phyloP scores from a whole-genome alignment of 2,329 filamentous ascomycete species.

The Fusarium sp. region DNA sequence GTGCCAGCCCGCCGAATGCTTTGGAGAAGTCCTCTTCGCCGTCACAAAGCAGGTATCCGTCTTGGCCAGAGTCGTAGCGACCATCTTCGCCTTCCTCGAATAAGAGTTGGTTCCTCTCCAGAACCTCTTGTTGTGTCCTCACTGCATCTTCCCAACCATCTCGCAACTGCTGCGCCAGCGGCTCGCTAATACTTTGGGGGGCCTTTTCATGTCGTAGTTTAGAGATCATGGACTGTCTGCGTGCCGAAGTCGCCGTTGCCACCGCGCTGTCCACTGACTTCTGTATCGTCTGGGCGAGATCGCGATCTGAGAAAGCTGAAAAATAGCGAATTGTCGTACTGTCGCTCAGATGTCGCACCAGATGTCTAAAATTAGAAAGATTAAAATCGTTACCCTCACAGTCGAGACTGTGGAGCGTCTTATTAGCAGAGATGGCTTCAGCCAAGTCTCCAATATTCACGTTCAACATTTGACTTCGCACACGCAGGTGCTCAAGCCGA shows the following conservation, averaged over 20 bases:
- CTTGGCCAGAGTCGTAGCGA: constrained; percentile 27
- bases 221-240: constrained; percentile 51
- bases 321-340: constrained; percentile 59
- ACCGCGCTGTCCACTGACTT: constrained; percentile 49
- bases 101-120: constrained; percentile 51
- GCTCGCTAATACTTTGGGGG: constrained; percentile 44
- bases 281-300: constrained; percentile 51
- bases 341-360: constrained; percentile 56
- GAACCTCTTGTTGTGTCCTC: constrained; percentile 48
- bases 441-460: constrained; percentile 65
- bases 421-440: constrained; percentile 60
- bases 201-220: constrained; percentile 49
- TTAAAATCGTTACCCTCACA: constrained; percentile 67
- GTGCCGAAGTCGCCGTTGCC: constrained; percentile 40
- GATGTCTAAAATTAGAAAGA: constrained; percentile 60
- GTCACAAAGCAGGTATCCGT: constrained; percentile 27
- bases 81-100: constrained; percentile 45
- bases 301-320: constrained; percentile 53
- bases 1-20: constrained; percentile 53
- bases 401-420: constrained; percentile 63
- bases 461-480: constrained; percentile 67
- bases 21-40: constrained; percentile 46
- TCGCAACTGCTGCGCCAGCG: constrained; percentile 52
- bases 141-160: constrained; percentile 54
- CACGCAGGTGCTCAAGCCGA: constrained; percentile 61